Evolutionary conservation across 345 rosid species (phyloP).

Genomic region (Nasturtium officinale): DNA sequence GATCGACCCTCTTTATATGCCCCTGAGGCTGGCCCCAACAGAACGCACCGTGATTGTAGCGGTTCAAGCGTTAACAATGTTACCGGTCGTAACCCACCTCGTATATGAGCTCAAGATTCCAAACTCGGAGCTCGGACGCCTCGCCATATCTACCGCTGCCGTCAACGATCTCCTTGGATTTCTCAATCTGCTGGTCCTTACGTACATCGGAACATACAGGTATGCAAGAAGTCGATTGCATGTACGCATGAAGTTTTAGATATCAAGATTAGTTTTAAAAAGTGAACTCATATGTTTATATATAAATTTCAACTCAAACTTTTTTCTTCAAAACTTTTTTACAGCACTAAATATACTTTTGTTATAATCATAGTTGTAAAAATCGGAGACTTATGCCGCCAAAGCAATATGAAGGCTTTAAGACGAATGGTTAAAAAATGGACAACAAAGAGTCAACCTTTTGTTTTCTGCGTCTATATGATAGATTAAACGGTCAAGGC

Average conservation of each 20-base stretch:
- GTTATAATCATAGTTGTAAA: neutral
- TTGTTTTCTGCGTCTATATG: neutral
- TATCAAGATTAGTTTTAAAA: neutral
- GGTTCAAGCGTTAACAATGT: slow-evolving; percentile 35
- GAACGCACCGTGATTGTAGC: slow-evolving; percentile 35
- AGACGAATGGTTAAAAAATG: neutral
- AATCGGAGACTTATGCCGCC: neutral
- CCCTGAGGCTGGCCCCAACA: slow-evolving; percentile 28
- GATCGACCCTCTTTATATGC: slow-evolving; percentile 41
- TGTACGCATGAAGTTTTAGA: neutral
- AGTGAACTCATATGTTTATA: neutral
- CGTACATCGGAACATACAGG: slow-evolving; percentile 37
- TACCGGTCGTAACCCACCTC: slow-evolving; percentile 41
- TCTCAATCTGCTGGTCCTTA: neutral
- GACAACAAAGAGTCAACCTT: neutral
- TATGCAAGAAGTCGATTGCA: neutral
- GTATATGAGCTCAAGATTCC: slow-evolving; percentile 41
- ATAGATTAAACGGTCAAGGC: neutral
- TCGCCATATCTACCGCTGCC: slow-evolving; percentile 32
- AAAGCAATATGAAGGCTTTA: neutral
- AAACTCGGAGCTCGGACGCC: slow-evolving; percentile 38
- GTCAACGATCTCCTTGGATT: slow-evolving; percentile 37
- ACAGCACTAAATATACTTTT: neutral
- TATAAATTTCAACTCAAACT: neutral
- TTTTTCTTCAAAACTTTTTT: neutral